Percentiles rank a stretch among this genome's conserved stretches.
phyloP scores from a whole-genome alignment of 2,329 filamentous ascomycete species.

The Alternaria conjuncta region DNA sequence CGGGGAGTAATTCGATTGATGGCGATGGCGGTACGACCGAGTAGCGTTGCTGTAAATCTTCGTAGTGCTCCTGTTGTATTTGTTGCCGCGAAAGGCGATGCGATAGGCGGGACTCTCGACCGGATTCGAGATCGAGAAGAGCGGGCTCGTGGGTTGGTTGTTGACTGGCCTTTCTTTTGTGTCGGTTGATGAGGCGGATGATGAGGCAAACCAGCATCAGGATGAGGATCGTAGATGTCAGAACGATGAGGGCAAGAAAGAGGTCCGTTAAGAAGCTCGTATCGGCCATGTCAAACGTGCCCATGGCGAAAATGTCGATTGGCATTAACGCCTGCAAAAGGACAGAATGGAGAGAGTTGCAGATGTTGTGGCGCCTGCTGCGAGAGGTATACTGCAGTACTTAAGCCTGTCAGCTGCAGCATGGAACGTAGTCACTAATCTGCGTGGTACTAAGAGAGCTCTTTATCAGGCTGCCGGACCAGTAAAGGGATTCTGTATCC shows the following conservation, averaged over 20 bases:
- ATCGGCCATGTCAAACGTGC: slow-evolving; percentile 1
- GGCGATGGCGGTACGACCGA: slow-evolving; percentile 9
- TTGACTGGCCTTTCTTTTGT: not conserved
- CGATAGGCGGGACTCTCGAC: slow-evolving; percentile 3
- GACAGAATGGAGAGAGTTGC: not conserved
- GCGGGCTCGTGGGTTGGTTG: not conserved
- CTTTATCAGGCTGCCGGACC: not conserved
- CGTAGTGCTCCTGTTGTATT: slow-evolving; percentile 6
- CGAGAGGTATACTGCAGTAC: slow-evolving; percentile 13
- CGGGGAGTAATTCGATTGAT: slow-evolving; percentile 15
- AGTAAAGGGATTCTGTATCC: not conserved
- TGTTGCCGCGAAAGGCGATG: slow-evolving; percentile 11
- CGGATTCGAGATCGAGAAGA: slow-evolving; percentile 4
- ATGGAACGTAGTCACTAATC: not conserved
- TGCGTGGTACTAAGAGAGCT: not conserved
- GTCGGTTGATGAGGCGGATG: slow-evolving; percentile 14
- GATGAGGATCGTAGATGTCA: slow-evolving; percentile 19
- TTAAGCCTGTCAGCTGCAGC: slow-evolving; percentile 6
- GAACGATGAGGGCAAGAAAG: slow-evolving; percentile 21
- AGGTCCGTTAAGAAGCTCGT: slow-evolving; percentile 5
- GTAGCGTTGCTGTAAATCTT: slow-evolving; percentile 10
- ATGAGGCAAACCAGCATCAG: slow-evolving; percentile 24
- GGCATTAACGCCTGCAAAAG: not conserved
- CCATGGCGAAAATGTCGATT: not conserved
- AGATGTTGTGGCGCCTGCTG: slow-evolving; percentile 8